Conservation (phyloP, 2,329 filamentous ascomycete species). For the Arthroderma uncinatum region DNA sequence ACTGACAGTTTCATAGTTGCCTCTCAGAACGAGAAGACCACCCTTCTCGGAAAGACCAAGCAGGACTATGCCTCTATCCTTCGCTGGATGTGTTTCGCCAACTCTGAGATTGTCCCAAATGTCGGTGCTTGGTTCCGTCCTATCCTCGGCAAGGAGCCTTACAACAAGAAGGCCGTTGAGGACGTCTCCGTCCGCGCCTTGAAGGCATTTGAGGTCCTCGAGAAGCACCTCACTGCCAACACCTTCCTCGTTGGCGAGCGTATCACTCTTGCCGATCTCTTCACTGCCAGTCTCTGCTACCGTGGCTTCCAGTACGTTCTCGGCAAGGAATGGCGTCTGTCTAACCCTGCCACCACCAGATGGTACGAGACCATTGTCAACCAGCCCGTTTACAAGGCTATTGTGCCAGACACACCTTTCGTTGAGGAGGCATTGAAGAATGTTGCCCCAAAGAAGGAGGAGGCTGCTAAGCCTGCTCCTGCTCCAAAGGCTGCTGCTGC, state of each 20-base stretch:
- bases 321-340: slow-evolving; percentile 73
- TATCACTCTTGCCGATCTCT: slow-evolving; percentile 91
- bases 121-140: slow-evolving; percentile 78
- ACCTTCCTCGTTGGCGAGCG: slow-evolving; percentile 98
- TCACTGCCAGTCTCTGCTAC: slow-evolving; percentile 63
- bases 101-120: slow-evolving; percentile 65
- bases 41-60: slow-evolving; percentile 98
- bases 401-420: slow-evolving; percentile 63
- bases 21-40: slow-evolving; percentile 99
- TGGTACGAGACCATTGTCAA: slow-evolving; percentile 94
- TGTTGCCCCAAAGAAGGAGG: slow-evolving; percentile 60
- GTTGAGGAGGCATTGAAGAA: slow-evolving; percentile 71
- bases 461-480: slow-evolving; percentile 51
- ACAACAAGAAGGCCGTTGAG: slow-evolving; percentile 98
- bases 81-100: slow-evolving; percentile 96
- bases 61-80: slow-evolving; percentile 98
- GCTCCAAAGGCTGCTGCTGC: slow-evolving; percentile 43
- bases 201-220: slow-evolving; percentile 60
- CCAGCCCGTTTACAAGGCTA: slow-evolving; percentile 79
- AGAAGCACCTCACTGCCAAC: slow-evolving; percentile 81
- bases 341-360: slow-evolving; percentile 76
- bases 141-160: slow-evolving; percentile 65
- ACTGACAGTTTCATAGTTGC: slow-evolving; percentile 54
- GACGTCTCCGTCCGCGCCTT: slow-evolving; percentile 59
- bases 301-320: slow-evolving; percentile 92